These are phyloP conservation scores for Chernovozyma sophiae-reginae DNA, from an alignment of 1,139 yeast genomes.

Conservation along the genomic window DNA sequence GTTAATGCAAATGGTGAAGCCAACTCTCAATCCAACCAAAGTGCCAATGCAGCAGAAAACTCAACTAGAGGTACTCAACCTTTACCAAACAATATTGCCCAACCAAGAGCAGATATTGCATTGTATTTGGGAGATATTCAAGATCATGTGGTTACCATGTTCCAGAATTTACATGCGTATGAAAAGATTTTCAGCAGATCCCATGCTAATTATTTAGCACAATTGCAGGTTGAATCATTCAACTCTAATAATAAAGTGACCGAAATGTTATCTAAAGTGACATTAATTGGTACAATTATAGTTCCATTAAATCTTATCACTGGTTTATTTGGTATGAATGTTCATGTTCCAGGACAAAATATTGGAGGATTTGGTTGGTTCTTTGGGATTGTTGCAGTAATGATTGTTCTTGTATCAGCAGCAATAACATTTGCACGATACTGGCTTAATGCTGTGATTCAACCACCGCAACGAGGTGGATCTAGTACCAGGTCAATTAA, in stretches of 20 bases:
- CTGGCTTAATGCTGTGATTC: conserved; percentile 28
- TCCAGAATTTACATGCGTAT: conserved; percentile 80
- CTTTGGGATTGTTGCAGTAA: conserved; percentile 36
- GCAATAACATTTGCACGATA: conserved; percentile 30
- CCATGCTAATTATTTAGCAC: conserved; percentile 90
- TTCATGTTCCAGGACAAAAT: conserved; percentile 71
- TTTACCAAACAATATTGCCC: conserved; percentile 26
- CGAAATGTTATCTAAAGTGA: conserved; percentile 82
- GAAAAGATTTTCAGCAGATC: conserved; percentile 92
- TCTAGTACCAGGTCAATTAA: conserved; percentile 32
- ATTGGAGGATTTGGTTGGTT: conserved; percentile 28
- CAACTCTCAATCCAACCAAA: neutral
- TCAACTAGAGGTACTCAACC: neutral
- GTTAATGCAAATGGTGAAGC: neutral
- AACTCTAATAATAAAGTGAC: conserved; percentile 81
- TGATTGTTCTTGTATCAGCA: conserved; percentile 27
- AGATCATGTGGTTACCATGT: conserved; percentile 96
- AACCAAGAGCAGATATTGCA: conserved; percentile 80
- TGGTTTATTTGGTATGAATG: conserved; percentile 97
- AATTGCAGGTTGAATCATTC: conserved; percentile 87
- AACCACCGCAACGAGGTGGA: conserved; percentile 8
- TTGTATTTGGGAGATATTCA: conserved; percentile 94
- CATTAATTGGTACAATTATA: conserved; percentile 83
- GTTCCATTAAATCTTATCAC: conserved; percentile 89
- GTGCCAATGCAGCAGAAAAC: neutral